Base-by-base conservation (phyloP, 495 filamentous ascomycete species). In the Penicillium macrosclerotiorum region DNA sequence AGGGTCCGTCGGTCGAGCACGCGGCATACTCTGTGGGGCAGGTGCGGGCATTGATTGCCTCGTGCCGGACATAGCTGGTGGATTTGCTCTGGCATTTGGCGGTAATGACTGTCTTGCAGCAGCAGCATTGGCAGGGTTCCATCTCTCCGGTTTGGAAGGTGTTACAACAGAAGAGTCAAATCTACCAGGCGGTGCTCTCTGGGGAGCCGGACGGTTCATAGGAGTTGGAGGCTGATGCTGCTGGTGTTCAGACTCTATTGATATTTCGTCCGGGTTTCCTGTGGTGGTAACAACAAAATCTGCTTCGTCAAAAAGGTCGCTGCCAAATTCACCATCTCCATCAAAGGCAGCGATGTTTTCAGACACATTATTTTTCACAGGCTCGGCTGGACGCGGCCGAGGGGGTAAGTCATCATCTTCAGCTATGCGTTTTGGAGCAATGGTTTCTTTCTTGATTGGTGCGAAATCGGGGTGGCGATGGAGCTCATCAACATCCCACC, bases 391-490 rank as follows among this genome's bases (percentile, higher is more conserved):
- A 29, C 57, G 65, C 33, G 62, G n/a, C n/a, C n/a, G 64, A 32
- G 51, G 53, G 9, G 70, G 70, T 38, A 74, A 39, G 36, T 72
- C 63, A 47, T 67, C 55, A 57, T 75, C 59, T 64, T 72, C 60
- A 20, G 52, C 34, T 11, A 30, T 14, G 27, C 38, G 63, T 35
- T 69, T 75, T 9, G 63, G 59, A 30, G 71, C 68, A 34, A 61
- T 57, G 4, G 64, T 58, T 48, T 84, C 79, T 59, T 78, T 85
- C 55, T 85, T 85, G 8, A 71, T 49, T 1, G 81, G 78, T n/a
- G 67, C 79, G 64, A 73, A 90, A 52, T 90, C 82, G 5, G 81
- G 75, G 64, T 93, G 90, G 26, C 90, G 77, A 67, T 96, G 83
- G 12, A 96, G 73, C n/a, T 83, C 82, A 3, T 78, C 78, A 20